Conservation (phyloP, 768 basidiomycete genomes). For the Paxillus rubicundulus region DNA sequence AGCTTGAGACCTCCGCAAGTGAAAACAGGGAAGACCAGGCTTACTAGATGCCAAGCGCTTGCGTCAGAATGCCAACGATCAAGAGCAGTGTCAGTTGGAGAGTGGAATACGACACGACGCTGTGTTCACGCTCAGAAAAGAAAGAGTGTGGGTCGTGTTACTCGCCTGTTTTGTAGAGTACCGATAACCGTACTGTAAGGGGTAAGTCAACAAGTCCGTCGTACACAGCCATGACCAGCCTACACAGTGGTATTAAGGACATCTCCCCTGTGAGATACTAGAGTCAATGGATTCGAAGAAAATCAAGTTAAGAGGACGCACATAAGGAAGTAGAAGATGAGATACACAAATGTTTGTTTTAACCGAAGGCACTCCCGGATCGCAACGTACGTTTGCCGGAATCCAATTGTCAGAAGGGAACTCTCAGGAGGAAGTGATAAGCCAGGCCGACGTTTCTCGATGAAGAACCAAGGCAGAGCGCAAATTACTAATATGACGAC, state of each 20-base stretch:
- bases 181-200: slow-evolving; percentile 59
- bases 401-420: slow-evolving; percentile 59
- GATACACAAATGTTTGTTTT: slow-evolving; percentile 72
- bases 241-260: slow-evolving; percentile 75
- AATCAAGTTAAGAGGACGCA: slow-evolving; percentile 27
- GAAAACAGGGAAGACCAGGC: slow-evolving; percentile 14
- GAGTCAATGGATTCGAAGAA: background rate
- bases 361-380: slow-evolving; percentile 61
- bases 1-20: background rate
- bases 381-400: slow-evolving; percentile 63
- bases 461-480: slow-evolving; percentile 70
- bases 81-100: slow-evolving; percentile 65
- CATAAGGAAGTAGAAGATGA: slow-evolving; percentile 77
- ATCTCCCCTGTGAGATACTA: slow-evolving; percentile 51
- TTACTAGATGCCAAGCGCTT: slow-evolving; percentile 69
- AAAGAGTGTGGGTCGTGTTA: background rate
- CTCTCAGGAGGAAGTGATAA: slow-evolving; percentile 55
- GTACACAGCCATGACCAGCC: slow-evolving; percentile 14
- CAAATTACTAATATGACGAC: slow-evolving; percentile 46
- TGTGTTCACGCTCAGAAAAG: slow-evolving; percentile 20
- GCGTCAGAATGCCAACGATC: slow-evolving; percentile 62
- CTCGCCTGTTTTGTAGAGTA: slow-evolving; percentile 68
- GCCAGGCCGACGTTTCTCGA: slow-evolving; percentile 67
- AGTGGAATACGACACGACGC: slow-evolving; percentile 70
- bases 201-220: background rate